These are phyloP conservation scores for Gentiana dahurica DNA, from an alignment of 257 asterid genomes.

Conservation along the genomic window DNA sequence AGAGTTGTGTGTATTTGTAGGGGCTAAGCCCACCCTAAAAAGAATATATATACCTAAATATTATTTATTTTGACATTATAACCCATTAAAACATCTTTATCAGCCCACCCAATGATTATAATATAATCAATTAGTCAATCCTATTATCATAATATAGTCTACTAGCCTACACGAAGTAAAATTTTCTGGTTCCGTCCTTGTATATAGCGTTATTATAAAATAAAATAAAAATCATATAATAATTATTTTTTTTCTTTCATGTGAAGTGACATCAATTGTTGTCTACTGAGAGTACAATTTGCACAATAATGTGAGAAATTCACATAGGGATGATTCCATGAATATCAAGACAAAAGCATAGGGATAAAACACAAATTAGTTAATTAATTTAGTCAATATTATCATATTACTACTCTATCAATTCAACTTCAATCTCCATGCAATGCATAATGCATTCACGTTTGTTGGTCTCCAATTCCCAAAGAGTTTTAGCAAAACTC, in stretches of 20 bases:
- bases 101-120: too few species aligned
- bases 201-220: background rate
- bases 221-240: background rate
- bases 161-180: too few species aligned
- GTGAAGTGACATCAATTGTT: background rate
- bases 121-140: too few species aligned
- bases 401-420: constrained; percentile 14
- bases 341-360: constrained; percentile 21
- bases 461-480: constrained; percentile 19
- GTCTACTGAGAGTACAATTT: background rate
- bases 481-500: constrained; percentile 26
- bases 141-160: background rate
- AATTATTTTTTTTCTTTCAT: background rate
- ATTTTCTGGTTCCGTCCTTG: too few species aligned
- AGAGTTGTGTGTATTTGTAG: too few species aligned
- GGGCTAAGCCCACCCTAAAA: too few species aligned
- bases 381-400: background rate
- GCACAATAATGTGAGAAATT: constrained; percentile 7
- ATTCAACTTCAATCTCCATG: constrained; percentile 11
- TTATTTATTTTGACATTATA: too few species aligned
- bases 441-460: background rate
- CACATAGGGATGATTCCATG: constrained; percentile 2
- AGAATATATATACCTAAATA: too few species aligned
- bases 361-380: background rate
- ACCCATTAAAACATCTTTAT: too few species aligned